Base-by-base conservation (phyloP, 1,139 yeast genomes). In the Taphrina communis region DNA sequence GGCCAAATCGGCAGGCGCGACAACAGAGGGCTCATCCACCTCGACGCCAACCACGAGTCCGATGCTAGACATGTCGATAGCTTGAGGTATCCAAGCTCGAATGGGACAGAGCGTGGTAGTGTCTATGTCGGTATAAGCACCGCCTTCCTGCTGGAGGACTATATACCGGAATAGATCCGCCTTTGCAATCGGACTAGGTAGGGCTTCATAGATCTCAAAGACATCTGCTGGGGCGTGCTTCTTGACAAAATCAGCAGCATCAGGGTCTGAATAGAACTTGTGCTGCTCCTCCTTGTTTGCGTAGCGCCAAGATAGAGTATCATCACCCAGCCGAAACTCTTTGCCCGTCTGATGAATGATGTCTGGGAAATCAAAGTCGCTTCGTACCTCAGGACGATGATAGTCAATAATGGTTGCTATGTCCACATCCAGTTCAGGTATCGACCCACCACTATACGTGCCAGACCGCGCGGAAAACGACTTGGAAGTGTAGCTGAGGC, bases 151-250 rank as follows among this genome's bases (percentile, higher is more conserved):
- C 75, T 83, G 87, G 53, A 93, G 79, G 66, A 94, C 87, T 75
- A 94, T 81, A 77, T 93, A 93, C 70, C 97, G 81, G 82, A 94
- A 90, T 76, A 93, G 93, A 78, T 93, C 98, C 11, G 97, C 97
- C 76, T 88, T 88, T 71, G 93, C 80, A 66, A 91, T 89, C 56
- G 84, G 83, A 74, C 86, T 87, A 1, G 97, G 97, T 86, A 93
- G 82, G 31, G 84, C 74, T 65, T 84, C 83, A 78, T 89, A 93
- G 0, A 97, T 90, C 95, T 19, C 98, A 97, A 76, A 94, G 98
- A 0, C 97, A 96, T 76, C 93, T 97, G 65, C 91, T 89, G 0
- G n/a, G 25, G 51, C 55, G 35, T 39, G 36, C 14, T 42, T 21
- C 42, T 53, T 44, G 4, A 63, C 67, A 46, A 39, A 63, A 8